Base-by-base conservation (phyloP, 2,329 filamentous ascomycete species). In the Sporothrix phasma region DNA sequence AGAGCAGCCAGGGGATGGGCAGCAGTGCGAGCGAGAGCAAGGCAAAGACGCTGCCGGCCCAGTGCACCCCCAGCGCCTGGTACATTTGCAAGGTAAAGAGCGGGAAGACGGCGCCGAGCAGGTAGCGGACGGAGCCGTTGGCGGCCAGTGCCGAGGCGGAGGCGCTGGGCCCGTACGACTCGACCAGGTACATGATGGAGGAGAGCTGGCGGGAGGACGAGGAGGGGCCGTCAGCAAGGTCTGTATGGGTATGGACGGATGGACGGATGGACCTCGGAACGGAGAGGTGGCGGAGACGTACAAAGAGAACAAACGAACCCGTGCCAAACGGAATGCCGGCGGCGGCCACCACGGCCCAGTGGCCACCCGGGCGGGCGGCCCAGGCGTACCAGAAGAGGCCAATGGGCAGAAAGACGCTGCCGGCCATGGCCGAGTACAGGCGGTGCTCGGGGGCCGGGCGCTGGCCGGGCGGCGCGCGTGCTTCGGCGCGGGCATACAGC, bases 21-120 rank as follows among this genome's bases (percentile, higher is more conserved):
- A 62, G 61, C 8, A 62, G 49, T 3, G 22, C 61, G 11, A 62
- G 19, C 8, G 61, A 62, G 37, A 62, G n/a, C 46, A 62, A 62
- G 19, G 61, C 61, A 46, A 62, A 62, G 24, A 62, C 17, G n/a
- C 61, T 62, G n/a, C 61, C 61, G 47, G 61, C 61, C 61, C 61
- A 62, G 47, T 62, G 61, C 24, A 56, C 7, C 19, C 61, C 61
- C 6, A 62, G 61, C 1, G 46, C 56, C 49, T 62, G 37, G 61
- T 62, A 62, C 61, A 62, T 62, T 8, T 54, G 61, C 3, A 62
- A 43, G 24, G 61, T 62, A 13, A 62, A 62, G 2, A 62, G 49
- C 2, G 61, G 61, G 11, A 62, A 62, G 37, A 62, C 47, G 5
- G 61, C 61, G 2, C 61, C 61, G 10, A 62, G 49, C 2, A 62